phyloP scores from a whole-genome alignment of 1,284 basidiomycete species.

The Puccinia novopanici region DNA sequence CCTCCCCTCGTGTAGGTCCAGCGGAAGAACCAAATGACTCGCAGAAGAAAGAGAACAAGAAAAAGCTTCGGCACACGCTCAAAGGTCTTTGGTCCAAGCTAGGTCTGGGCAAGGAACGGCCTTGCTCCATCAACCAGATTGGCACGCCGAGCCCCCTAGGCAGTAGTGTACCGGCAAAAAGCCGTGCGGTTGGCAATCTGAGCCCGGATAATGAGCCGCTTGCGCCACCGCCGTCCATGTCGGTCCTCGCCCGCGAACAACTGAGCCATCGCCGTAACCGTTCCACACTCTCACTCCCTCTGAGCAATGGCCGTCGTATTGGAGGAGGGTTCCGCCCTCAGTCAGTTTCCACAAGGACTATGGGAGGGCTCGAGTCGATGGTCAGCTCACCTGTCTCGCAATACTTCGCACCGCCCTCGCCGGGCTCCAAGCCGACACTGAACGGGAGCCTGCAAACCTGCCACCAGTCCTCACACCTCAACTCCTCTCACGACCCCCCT shows the following conservation, averaged over 20 bases:
- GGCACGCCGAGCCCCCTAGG: not conserved
- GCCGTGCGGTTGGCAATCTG: not conserved
- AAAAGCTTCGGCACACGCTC: conserved; percentile 28
- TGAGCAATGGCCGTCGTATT: conserved; percentile 6
- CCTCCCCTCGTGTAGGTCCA: not conserved
- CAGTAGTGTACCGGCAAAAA: not conserved
- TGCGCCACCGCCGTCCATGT: conserved; percentile 38
- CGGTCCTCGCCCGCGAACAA: conserved; percentile 39
- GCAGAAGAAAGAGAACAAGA: conserved; percentile 28
- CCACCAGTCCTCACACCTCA: conserved; percentile 1
- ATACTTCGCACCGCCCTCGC: conserved; percentile 14
- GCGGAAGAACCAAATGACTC: not conserved
- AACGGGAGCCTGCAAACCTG: not conserved
- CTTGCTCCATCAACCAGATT: conserved; percentile 29
- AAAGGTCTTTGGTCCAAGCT: conserved; percentile 24
- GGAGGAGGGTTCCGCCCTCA: not conserved
- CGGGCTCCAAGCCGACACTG: not conserved
- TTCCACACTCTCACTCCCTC: conserved; percentile 41
- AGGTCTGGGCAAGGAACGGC: conserved; percentile 4
- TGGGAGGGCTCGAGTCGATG: not conserved
- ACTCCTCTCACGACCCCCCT: conserved; percentile 2
- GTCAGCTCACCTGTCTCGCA: conserved; percentile 23
- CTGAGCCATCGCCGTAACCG: conserved; percentile 41
- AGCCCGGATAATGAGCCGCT: conserved; percentile 30
- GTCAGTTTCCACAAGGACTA: not conserved